Base-by-base conservation (phyloP, 306 rosid species). In the Lagenaria siceraria region DNA sequence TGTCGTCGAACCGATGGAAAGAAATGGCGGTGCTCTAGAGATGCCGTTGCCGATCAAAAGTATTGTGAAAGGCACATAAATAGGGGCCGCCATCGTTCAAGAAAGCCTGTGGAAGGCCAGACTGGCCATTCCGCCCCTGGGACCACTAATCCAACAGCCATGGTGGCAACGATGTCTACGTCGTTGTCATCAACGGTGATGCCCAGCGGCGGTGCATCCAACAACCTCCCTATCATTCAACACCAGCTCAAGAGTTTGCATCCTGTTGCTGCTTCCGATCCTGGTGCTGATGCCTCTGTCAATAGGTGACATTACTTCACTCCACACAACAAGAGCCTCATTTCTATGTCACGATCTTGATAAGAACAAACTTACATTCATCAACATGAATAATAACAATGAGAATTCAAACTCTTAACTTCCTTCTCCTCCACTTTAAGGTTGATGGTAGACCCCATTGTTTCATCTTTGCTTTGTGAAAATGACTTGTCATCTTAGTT, bases 31-130 rank as follows among this genome's bases (percentile, higher is more conserved):
- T 87, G 90, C 85, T 83, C 90, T 7, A 87, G 87, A 81, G 91
- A 87, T 69, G 89, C 89, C 13, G 87, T 87, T 71, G 82, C 78
- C 12, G 91, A 87, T 53, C 89, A 87, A 83, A 87, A 87, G 80
- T 87, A 87, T 79, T 87, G 91, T 69, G 89, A 87, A 71, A 80
- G 88, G 77, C 91, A 85, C 63, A 83, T 87, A n/a, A 85, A 87
- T 82, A 78, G 88, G 78, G 91, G 91, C 82, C 89, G 88, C 82
- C 89, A 85, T 82, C 89, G 89, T 87, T 87, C 90, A 87, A 87
- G 90, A 85, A 87, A 85, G 90, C 90, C 85, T 87, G 90, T 87
- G 90, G 90, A 87, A 87, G 85, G 87, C 85, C 86, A 84, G 75
- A 79, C 88, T 76, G 90, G 88, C 88, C 86, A 82, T 19, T 85